Evolutionary conservation across 164 flowering plant genomes (phyloP), one percentile per base, ranked within the genome.

Genomic region (Nymphaea colorata): DNA sequence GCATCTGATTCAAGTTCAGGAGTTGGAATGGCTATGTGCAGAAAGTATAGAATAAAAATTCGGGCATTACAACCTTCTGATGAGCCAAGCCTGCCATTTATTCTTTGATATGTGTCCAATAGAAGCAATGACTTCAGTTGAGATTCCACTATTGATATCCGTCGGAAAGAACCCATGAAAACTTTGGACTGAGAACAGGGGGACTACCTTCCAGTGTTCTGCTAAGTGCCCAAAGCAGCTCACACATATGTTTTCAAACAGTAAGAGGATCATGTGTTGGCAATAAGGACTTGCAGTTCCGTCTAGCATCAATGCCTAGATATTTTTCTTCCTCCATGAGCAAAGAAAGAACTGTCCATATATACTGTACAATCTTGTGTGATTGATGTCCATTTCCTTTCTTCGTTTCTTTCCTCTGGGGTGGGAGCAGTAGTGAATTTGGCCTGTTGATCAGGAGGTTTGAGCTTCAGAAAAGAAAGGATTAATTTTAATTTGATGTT

Each of bases 51-150:
- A 72, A 65, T 90, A 44, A 83, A 71, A 74, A 88, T 90, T 59
- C 85, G 90, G 44, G 81, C 93, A 15, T 71, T 90, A 53, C 96
- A 86, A 74, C 96, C 90, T 3, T 75, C 80, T 45, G 83, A 79
- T 18, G 84, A 76, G 67, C 73, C 77, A 51, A 79, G 82, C 12
- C 63, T 64, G 66, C 82, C 87, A 8, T 76, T 86, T 66, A 65
- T 78, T 41, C n/a, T 64, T 6, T 87, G 79, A 82, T 72, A 60
- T 44, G 3, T 53, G 14, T 43, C 36, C 57, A 51, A 51, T 51
- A 15, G 12, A 51, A 2, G 8, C 14, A 10, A 51, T 51, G 57
- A 8, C 10, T 7, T 51, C 14, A 15, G 14, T 51, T 15, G 57
- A 51, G 57, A 15, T 51, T 51, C 57, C 2, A 15, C 14, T 51